phyloP scores from a whole-genome alignment of 139 green algal genomes.

The Zygnema circumcarinatum region DNA sequence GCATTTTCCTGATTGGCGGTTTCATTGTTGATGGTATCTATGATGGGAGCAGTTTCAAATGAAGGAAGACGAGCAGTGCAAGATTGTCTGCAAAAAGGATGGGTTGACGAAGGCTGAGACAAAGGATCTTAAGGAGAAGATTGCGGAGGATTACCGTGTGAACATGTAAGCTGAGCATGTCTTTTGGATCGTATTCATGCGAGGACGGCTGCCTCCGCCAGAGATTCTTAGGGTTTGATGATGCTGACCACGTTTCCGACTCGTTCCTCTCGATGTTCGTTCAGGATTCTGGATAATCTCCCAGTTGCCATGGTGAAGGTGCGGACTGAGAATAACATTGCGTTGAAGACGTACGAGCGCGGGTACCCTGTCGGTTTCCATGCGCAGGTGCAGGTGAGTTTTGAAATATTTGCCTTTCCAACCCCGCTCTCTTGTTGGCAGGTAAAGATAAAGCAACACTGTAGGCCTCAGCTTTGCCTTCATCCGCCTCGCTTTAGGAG shows the following conservation, averaged over 20 bases:
- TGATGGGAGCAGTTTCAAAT: constrained; percentile 84
- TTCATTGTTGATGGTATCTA: background rate
- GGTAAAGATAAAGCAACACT: too few relatives aligned
- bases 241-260: background rate
- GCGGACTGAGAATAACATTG: constrained; percentile 74
- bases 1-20: background rate
- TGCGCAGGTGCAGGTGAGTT: constrained; percentile 67
- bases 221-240: background rate
- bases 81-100: constrained; percentile 88
- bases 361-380: constrained; percentile 93
- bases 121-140: constrained; percentile 81
- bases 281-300: constrained; percentile 96
- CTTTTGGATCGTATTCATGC: constrained; percentile 9
- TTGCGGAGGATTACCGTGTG: constrained; percentile 96
- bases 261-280: background rate
- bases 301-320: constrained; percentile 91
- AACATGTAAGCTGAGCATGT: constrained; percentile 91
- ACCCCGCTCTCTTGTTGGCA: background rate
- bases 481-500: too few relatives aligned
- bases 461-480: too few relatives aligned
- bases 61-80: constrained; percentile 90
- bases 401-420: background rate
- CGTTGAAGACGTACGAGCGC: constrained; percentile 92
- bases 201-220: background rate
- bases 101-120: constrained; percentile 74